Evolutionary conservation across 331 rosid species (phyloP).

Genomic region (Saraca asoca): DNA sequence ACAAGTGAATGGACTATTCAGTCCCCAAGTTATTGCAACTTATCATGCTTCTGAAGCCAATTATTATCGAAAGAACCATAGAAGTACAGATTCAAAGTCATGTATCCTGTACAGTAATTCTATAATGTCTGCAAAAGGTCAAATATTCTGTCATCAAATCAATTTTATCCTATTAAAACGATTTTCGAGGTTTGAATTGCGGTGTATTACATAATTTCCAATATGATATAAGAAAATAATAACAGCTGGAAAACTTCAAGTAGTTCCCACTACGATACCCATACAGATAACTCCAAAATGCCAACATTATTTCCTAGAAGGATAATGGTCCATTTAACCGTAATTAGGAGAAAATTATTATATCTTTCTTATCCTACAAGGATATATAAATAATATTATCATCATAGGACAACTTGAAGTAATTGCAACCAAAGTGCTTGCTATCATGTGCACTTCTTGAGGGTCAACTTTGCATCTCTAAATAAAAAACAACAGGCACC

Average conservation of each 20-base stretch:
- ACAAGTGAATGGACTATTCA: too few relatives aligned
- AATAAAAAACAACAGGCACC: conserved; percentile 15
- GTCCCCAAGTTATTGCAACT: background rate
- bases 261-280: conserved; percentile 40
- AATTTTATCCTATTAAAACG: conserved; percentile 26
- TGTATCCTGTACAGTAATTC: conserved; percentile 32
- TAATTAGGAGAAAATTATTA: background rate
- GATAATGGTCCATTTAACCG: conserved; percentile 32
- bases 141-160: background rate
- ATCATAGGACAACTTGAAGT: conserved; percentile 36
- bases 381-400: conserved; percentile 35
- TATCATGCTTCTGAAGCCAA: conserved; percentile 25
- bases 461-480: conserved; percentile 38
- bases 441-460: conserved; percentile 31
- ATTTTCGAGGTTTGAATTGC: conserved; percentile 23
- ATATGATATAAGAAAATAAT: conserved; percentile 26
- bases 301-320: conserved; percentile 35
- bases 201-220: conserved; percentile 21
- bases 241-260: conserved; percentile 29
- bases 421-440: conserved; percentile 36
- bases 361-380: conserved; percentile 29
- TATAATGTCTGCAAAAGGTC: conserved; percentile 25
- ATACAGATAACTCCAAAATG: conserved; percentile 41
- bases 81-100: conserved; percentile 32
- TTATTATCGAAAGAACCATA: conserved; percentile 16